Evolutionary conservation across 2,329 filamentous ascomycete species (phyloP).

Genomic region (Clonostachys byssicola): DNA sequence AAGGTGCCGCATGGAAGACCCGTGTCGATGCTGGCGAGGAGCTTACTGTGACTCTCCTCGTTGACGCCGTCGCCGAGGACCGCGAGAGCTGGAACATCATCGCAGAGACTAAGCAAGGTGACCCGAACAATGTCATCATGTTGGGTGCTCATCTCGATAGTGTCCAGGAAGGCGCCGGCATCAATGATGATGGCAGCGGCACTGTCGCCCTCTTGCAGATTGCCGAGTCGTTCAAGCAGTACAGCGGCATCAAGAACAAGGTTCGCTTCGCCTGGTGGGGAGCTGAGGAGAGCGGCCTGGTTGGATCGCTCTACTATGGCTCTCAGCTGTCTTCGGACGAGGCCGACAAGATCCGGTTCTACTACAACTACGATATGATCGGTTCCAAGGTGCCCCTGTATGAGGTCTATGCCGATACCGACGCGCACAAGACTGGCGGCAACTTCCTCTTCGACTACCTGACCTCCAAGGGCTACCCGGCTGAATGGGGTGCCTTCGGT

Average conservation of each 20-base stretch:
- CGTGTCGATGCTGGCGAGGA: conserved; percentile 23
- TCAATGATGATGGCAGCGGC: conserved; percentile 36
- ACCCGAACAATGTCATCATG: conserved; percentile 34
- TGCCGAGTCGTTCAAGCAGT: conserved; percentile 26
- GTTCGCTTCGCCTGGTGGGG: conserved; percentile 38
- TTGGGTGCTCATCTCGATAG: conserved; percentile 35
- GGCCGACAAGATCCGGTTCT: conserved; percentile 55
- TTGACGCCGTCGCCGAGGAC: conserved; percentile 28
- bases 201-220: conserved; percentile 31
- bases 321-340: conserved; percentile 25
- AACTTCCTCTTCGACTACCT: conserved; percentile 26
- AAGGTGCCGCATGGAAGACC: conserved; percentile 26
- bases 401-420: conserved; percentile 30
- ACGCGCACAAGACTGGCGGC: conserved; percentile 29
- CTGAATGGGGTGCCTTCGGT: conserved; percentile 26
- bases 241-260: conserved; percentile 33
- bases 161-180: conserved; percentile 30
- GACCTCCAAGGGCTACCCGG: conserved; percentile 22
- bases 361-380: conserved; percentile 73
- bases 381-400: conserved; percentile 34
- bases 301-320: conserved; percentile 36
- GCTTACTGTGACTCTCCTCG: conserved; percentile 24
- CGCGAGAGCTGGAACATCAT: conserved; percentile 34
- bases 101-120: conserved; percentile 34
- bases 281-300: conserved; percentile 35